Evolutionary conservation across 176 grass and related monocot species (phyloP).

Genomic region (Musa acuminata): DNA sequence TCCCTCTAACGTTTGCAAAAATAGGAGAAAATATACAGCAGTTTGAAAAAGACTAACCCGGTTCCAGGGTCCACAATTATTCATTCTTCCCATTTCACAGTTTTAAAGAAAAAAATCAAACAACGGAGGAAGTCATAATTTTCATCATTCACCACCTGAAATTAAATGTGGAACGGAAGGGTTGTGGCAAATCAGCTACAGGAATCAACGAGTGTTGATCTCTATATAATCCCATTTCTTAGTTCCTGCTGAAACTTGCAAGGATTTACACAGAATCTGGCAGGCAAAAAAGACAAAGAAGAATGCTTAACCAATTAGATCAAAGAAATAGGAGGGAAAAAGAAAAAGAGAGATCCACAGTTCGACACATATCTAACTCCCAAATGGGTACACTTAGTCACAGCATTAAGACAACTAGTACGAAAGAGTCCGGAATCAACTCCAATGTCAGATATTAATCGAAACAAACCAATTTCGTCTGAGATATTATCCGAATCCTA

Average conservation of each 20-base stretch:
- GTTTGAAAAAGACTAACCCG: not conserved
- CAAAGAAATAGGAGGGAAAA: not conserved
- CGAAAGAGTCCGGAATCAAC: not conserved
- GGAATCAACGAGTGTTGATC: slow-evolving; percentile 58
- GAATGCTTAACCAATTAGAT: not conserved
- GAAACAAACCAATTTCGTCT: not conserved
- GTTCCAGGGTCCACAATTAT: not conserved
- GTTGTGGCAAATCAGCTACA: slow-evolving; percentile 56
- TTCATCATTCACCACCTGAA: slow-evolving; percentile 56
- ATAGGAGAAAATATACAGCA: too few species aligned
- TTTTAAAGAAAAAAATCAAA: not conserved
- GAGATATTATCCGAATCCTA: not conserved
- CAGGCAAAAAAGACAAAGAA: not conserved
- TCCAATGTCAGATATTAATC: not conserved
- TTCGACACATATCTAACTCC: not conserved
- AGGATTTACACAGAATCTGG: not conserved
- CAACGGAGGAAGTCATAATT: not conserved
- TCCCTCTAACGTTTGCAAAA: too few species aligned
- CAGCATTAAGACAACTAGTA: too few species aligned
- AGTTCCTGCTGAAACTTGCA: not conserved
- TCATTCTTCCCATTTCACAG: not conserved
- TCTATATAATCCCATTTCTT: slow-evolving; percentile 41
- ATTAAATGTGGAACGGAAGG: slow-evolving; percentile 50
- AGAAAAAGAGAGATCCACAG: not conserved
- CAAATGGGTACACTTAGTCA: not conserved